Evolutionary conservation across 257 asterid genomes (phyloP), one percentile per base, ranked within the genome.

Genomic region (Eucommia ulmoides): DNA sequence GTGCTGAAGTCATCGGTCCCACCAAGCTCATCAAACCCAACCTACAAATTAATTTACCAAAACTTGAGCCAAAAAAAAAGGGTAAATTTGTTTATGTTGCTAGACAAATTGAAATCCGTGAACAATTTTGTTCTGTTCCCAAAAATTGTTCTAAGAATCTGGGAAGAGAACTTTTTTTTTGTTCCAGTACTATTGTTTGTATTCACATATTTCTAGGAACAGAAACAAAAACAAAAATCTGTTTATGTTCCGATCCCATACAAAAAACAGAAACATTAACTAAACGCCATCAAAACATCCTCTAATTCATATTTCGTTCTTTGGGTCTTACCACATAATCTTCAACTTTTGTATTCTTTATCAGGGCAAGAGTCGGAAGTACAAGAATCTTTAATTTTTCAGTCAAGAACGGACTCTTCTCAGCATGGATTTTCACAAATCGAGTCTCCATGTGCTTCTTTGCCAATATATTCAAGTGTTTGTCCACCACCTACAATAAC

Each of bases 11-110:
- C 93, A 57, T 91, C 99, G 7, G 33, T 83, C 50, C 93, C 95
- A 12, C 99, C 97, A 45, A 91, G 93, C 74, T 91, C 94, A 63
- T 91, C 95, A 49, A 91, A 91, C 12, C 99, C 99, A 66, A 91
- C 96, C 99, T 66, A 91, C 99, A 96, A 83, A 51, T 52, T 56
- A 29, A 52, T 53, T 38, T 20, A 42, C 53, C 16, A 51, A 15
- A 51, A 25, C 38, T 20, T 23, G 33, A 52, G 47, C 12, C 19
- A 54, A 49, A 56, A 54, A n/a, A 38, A 33, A 52, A 15, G n/a
- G 2, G 48, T 1, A 16, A 21, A 3, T 3, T 6, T 16, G 15
- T n/a, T n/a, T n/a, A n/a, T n/a, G n/a, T n/a, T n/a, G n/a, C n/a
- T n/a, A n/a, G n/a, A n/a, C n/a, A n/a, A 42, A 42, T 6, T 42